Evolutionary conservation across 345 rosid species (phyloP), one percentile per base, ranked within the genome.

Genomic region (Sisymbrium irio): DNA sequence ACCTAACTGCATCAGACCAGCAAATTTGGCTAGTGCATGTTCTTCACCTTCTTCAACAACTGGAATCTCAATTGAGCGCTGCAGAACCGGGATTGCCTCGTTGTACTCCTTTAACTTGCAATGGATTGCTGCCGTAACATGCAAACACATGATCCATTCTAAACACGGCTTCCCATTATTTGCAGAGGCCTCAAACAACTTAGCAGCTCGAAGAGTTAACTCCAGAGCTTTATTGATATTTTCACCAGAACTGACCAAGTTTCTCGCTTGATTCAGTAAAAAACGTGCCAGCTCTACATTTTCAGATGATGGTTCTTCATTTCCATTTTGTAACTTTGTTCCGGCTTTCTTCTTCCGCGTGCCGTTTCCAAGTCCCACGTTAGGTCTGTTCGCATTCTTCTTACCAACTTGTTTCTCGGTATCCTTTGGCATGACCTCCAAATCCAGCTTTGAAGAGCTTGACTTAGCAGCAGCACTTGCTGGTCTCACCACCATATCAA

Each of bases 1-100:
- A 65, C 98, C 96, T 85, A 93, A 79, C 74, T 93, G 98, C 98
- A 93, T 93, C 65, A 88, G 83, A 47, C 98, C 89, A 3, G 96
- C 88, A 77, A 94, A 94, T 80, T 86, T 91, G 11, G 97, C 97
- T 12, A 94, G 84, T 22, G 95, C 91, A 44, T 89, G 97, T 41
- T 89, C 86, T 84, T 89, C 90, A 10, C 95, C 90, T 46, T 88
- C 81, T 62, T 88, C 88, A 10, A 84, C 61, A 47, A 47, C 70
- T 4, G 93, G 95, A 62, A 94, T 94, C 82, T 88, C 85, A 37
- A 89, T 79, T 1, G 98, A 85, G n/a, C 63, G 87, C 73, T 87
- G 83, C 7, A 94, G 93, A 76, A 89, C 82, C 18, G 96, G 90
- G 70, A 93, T 82, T 15, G 97, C 96, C 72, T 89, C 96, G 41